Evolutionary conservation across 495 filamentous ascomycete species (phyloP), one percentile per base, ranked within the genome.

Genomic region (Hyaloscypha hepaticicola): DNA sequence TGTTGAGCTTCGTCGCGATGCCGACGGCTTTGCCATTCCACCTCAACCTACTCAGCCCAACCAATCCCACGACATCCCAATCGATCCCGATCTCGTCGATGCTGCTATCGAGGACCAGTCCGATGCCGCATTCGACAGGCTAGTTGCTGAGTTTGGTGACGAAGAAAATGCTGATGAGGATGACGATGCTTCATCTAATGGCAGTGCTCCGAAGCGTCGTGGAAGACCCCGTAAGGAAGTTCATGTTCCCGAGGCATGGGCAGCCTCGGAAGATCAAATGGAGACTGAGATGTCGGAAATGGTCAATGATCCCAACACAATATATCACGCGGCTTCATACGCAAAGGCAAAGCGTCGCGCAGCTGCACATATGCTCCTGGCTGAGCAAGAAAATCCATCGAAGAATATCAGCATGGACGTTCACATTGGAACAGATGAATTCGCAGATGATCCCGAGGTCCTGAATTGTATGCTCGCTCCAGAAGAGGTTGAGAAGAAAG

Each of bases 361-460:
- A 19, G 70, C 69, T 28, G 72, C 73, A 56, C 72, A 76, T 31
- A 72, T 73, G 25, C 73, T 73, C 38, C 68, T 71, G 58, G 74
- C 64, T 38, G 72, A 67, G 41, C 70, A 65, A 45, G 61, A 66
- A 38, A 70, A 61, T 24, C 71, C 61, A n/a, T 71, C 58, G 28
- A 73, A 70, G 51, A 60, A 72, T 29, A 61, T 76, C 19, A 75
- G 70, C 26, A 79, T 82, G 74, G 78, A 81, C 58, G 75, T 82
- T n/a, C 82, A 86, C 51, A 86, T 93, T 41, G 82, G 79, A 66
- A 87, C 87, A 28, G 78, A 85, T 29, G 94, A 97, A 73, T 96
- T 97, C 70, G 89, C 85, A 4, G 85, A 96, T 68, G 90, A 94
- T 66, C 89, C 89, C 0, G 95, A 99, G 74, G 90, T 98, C 25